Conservation (phyloP, 2,329 filamentous ascomycete species). For the Stemphylium beticola region DNA sequence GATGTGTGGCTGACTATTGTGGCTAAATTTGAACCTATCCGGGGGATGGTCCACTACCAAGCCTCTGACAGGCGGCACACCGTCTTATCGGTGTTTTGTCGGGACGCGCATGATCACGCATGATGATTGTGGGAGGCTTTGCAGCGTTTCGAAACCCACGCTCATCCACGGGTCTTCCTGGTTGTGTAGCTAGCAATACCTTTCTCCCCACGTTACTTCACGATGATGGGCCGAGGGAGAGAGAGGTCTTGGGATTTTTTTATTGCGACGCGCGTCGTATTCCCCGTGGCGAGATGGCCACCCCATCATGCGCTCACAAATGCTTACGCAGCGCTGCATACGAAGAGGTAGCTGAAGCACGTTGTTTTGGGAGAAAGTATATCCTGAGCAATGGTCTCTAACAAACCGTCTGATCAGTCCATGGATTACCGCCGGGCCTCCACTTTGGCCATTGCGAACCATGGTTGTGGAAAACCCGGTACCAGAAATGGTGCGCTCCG, state of each 20-base stretch:
- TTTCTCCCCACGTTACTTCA: slow-evolving; percentile 11
- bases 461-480: background rate
- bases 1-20: slow-evolving; percentile 29
- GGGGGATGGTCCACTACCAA: slow-evolving; percentile 5
- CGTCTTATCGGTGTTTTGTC: background rate
- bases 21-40: slow-evolving; percentile 18
- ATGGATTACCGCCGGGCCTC: background rate
- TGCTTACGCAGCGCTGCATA: slow-evolving; percentile 4
- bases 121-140: background rate
- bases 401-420: background rate
- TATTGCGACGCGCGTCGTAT: slow-evolving; percentile 34
- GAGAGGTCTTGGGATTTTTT: background rate
- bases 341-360: background rate
- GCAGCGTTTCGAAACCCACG: slow-evolving; percentile 6
- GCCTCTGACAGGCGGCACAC: slow-evolving; percentile 6
- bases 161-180: slow-evolving; percentile 2
- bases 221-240: slow-evolving; percentile 3
- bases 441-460: slow-evolving; percentile 4
- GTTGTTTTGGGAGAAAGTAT: background rate
- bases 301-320: slow-evolving; percentile 9
- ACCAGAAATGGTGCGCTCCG: background rate
- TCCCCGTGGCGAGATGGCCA: slow-evolving; percentile 30
- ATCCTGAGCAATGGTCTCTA: background rate
- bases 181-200: too few relatives aligned
- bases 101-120: slow-evolving; percentile 5